phyloP scores from a whole-genome alignment of 2,329 filamentous ascomycete species.

The Fusarium neocosmosporiellum region DNA sequence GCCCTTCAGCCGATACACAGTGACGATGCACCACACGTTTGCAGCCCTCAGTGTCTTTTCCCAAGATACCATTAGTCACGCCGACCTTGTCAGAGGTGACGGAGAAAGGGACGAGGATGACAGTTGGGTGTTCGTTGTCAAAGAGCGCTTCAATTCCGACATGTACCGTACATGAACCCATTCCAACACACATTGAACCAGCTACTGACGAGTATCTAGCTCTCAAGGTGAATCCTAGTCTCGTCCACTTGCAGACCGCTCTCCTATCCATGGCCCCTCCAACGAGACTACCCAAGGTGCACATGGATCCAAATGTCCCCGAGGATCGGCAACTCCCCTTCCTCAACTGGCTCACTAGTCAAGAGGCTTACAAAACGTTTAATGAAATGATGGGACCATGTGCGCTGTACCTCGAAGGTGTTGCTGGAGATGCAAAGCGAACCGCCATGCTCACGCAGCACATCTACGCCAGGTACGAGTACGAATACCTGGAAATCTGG shows the following conservation, averaged over 20 bases:
- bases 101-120: not conserved
- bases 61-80: not conserved
- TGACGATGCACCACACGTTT: not conserved
- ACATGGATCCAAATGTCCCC: not conserved
- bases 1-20: not conserved
- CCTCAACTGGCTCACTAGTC: not conserved
- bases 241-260: not conserved
- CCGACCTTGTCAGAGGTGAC: not conserved
- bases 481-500: not conserved
- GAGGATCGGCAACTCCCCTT: not conserved
- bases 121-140: not conserved
- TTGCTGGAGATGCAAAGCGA: not conserved
- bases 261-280: not conserved
- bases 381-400: not conserved
- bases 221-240: not conserved
- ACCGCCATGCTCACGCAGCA: not conserved
- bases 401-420: not conserved
- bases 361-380: not conserved
- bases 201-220: not conserved
- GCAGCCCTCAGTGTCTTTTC: not conserved
- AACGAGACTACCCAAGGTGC: not conserved
- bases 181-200: too few species aligned
- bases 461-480: not conserved
- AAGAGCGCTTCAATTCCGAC: not conserved
- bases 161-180: not conserved